A percentile compares a stretch with the other conserved stretches of the same genome.
Conservation (phyloP, 179 eudicot species). For the Sideroxylon spinosum region DNA sequence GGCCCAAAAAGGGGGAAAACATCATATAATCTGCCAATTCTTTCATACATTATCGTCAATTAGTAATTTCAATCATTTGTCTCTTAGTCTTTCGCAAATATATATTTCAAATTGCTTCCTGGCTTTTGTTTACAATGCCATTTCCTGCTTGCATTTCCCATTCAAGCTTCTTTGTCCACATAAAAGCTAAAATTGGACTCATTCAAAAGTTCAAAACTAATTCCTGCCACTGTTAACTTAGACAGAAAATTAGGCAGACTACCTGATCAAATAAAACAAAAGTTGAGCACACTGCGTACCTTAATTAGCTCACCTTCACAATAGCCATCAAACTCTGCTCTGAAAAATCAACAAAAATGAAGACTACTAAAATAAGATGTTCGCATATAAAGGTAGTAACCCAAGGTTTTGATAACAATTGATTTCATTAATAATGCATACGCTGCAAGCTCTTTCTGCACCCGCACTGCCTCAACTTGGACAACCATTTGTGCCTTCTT, state of each 20-base stretch:
- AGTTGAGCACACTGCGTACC: conserved; percentile 33
- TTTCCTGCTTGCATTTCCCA: no score
- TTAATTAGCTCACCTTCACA: conserved; percentile 82
- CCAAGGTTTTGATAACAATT: neutral
- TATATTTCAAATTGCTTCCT: neutral
- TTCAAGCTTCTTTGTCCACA: neutral
- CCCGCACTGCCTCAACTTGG: conserved; percentile 82
- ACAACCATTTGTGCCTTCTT: conserved; percentile 88
- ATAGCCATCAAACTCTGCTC: conserved; percentile 91
- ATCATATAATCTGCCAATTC: neutral
- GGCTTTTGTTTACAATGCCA: neutral
- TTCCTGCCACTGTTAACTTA: neutral
- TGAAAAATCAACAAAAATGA: conserved; percentile 32
- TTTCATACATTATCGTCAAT: neutral
- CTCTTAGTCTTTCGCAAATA: neutral
- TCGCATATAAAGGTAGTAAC: conserved; percentile 1
- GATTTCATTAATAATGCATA: conserved; percentile 30
- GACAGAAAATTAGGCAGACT: neutral
- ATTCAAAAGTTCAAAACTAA: neutral
- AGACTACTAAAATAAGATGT: neutral
- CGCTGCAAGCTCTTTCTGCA: conserved; percentile 86
- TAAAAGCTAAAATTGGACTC: neutral
- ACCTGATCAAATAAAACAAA: neutral
- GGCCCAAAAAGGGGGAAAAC: no score
- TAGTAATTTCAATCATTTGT: neutral